Evolutionary conservation across 495 filamentous ascomycete species (phyloP), one percentile per base, ranked within the genome.

Genomic region (Penicillium tannophilum): DNA sequence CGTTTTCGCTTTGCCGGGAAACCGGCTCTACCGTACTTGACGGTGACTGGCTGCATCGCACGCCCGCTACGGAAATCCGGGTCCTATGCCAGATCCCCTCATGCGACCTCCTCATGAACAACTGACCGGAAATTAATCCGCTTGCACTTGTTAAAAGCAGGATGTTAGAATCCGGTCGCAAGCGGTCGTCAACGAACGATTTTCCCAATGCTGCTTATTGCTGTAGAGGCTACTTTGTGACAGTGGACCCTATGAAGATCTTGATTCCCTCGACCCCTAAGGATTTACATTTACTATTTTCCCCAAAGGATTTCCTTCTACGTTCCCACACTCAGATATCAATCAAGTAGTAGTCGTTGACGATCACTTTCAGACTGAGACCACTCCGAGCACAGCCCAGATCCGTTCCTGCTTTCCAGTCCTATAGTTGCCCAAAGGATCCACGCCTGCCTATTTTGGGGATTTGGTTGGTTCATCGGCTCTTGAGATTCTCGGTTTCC

Each of bases 1-100:
- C 60, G 31, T 30, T 58, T 28, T 24, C 23, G 6, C 43, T 63
- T 63, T 69, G 59, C 63, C 63, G 66, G 66, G 64, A 67, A 64
- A 51, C 58, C 66, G 61, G 64, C 63, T 62, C 61, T 36, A 0
- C 30, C 20, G 33, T 51, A 16, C 63, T 59, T 28, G n/a, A 62
- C 43, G 47, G 52, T 64, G 47, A 69, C 64, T 69, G 66, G 64
- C 36, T 53, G 45, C 26, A 44, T 4, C 33, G 17, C 41, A n/a
- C 44, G 30, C 56, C 61, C 58, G 14, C 35, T 12, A 23, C 4
- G 12, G 10, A 10, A 6, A 41, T 41, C 14, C 3, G 16, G 16
- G 14, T n/a, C 14, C 39, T 41, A 36, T 36, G 7, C 12, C 33
- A 11, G 10, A 14, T 6, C 10, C 10, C 33, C 10, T 36, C 10